phyloP scores from a whole-genome alignment of 805 yeast genomes.

The Spathaspora hagerdaliae region DNA sequence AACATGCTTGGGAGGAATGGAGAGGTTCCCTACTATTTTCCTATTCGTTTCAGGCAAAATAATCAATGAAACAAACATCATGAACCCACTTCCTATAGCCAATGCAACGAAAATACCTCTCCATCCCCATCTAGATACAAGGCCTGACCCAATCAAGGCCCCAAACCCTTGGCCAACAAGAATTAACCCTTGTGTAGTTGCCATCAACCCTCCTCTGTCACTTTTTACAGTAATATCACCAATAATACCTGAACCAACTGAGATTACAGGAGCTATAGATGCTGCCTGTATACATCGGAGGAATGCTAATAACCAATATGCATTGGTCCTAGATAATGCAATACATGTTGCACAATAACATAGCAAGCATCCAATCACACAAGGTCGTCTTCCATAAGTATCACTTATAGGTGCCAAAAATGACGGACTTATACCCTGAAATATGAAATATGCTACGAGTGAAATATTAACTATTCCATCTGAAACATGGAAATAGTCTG shows the following conservation, averaged over 20 bases:
- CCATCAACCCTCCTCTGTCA: slow-evolving; percentile 67
- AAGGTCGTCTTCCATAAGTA: slow-evolving; percentile 64
- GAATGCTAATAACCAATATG: slow-evolving; percentile 54
- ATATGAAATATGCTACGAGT: slow-evolving; percentile 66
- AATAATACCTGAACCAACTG: slow-evolving; percentile 61
- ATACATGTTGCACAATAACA: slow-evolving; percentile 56
- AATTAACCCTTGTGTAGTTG: slow-evolving; percentile 56
- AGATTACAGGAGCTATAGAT: slow-evolving; percentile 68
- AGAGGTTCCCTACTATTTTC: slow-evolving; percentile 66
- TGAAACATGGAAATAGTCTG: slow-evolving; percentile 47
- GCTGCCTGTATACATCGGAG: slow-evolving; percentile 68
- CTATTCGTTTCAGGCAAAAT: slow-evolving; percentile 72
- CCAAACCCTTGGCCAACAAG: slow-evolving; percentile 74
- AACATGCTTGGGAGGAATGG: slow-evolving; percentile 43
- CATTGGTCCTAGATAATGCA: slow-evolving; percentile 55
- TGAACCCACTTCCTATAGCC: slow-evolving; percentile 53
- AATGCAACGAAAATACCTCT: slow-evolving; percentile 70
- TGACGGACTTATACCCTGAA: slow-evolving; percentile 73
- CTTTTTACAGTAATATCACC: slow-evolving; percentile 63
- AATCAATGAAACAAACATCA: slow-evolving; percentile 23
- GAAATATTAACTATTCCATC: slow-evolving; percentile 61
- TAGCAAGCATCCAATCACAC: slow-evolving; percentile 47
- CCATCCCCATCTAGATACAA: slow-evolving; percentile 45
- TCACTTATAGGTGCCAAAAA: slow-evolving; percentile 66
- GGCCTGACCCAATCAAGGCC: slow-evolving; percentile 57